Conservation (phyloP, 2,329 filamentous ascomycete species). For the Lachnellula cervina region DNA sequence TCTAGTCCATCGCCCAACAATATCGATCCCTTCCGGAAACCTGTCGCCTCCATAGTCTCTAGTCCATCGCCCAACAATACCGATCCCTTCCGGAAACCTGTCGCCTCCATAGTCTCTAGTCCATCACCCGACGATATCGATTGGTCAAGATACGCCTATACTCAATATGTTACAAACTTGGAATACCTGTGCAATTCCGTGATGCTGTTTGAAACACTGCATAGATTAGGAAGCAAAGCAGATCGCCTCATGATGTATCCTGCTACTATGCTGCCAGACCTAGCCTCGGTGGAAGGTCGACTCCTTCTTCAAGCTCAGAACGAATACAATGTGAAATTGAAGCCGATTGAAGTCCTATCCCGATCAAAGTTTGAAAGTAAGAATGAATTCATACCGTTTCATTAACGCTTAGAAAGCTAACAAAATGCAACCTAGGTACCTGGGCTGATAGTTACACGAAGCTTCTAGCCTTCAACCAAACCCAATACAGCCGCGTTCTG, state of each 20-base stretch:
- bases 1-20: too few species aligned
- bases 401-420: slow-evolving; percentile 25
- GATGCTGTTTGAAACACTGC: background rate
- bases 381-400: background rate
- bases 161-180: background rate
- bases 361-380: slow-evolving; percentile 4
- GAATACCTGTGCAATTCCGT: background rate
- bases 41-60: too few species aligned
- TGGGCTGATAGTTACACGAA: slow-evolving; percentile 64
- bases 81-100: too few species aligned
- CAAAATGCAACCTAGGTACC: slow-evolving; percentile 30
- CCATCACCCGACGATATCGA: background rate
- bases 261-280: slow-evolving; percentile 32
- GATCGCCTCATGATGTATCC: slow-evolving; percentile 46
- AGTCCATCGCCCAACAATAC: too few species aligned
- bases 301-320: slow-evolving; percentile 40
- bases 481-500: slow-evolving; percentile 42
- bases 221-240: slow-evolving; percentile 37
- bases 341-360: slow-evolving; percentile 38
- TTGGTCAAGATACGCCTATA: background rate
- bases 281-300: slow-evolving; percentile 28
- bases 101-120: too few species aligned
- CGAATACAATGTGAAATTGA: slow-evolving; percentile 40
- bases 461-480: slow-evolving; percentile 61
- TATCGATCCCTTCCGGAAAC: too few species aligned